phyloP scores from a whole-genome alignment of 345 rosid genomes.

The Diplotaxis tenuifolia region DNA sequence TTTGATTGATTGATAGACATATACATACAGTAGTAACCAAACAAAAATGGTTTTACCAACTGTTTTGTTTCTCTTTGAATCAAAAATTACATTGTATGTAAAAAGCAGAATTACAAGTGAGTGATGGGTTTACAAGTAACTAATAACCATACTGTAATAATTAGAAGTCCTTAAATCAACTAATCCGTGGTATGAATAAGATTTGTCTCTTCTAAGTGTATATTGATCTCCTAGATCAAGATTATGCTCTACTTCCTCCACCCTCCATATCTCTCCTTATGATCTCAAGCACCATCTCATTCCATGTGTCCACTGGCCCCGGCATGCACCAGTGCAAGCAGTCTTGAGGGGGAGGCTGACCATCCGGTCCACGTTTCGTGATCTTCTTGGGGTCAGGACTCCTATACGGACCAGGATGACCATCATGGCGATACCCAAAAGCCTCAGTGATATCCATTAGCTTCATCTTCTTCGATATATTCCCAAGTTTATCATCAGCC shows the following conservation, averaged over 20 bases:
- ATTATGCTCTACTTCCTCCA: conserved; percentile 15
- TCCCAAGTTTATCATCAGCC: conserved; percentile 38
- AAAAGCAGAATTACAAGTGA: conserved; percentile 5
- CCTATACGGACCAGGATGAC: conserved; percentile 46
- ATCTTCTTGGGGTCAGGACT: conserved; percentile 78
- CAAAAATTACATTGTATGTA: background rate
- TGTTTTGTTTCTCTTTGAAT: background rate
- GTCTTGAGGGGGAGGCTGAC: conserved; percentile 89
- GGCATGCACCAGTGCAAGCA: conserved; percentile 99
- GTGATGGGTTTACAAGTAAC: background rate
- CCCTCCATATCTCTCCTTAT: conserved; percentile 64
- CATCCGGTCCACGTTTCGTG: conserved; percentile 75
- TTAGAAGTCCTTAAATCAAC: conserved; percentile 7
- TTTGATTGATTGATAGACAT: no score
- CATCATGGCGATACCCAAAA: conserved; percentile 45
- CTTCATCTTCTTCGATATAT: conserved; percentile 52
- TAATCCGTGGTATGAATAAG: conserved; percentile 27
- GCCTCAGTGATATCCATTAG: conserved; percentile 80
- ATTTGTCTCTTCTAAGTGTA: background rate
- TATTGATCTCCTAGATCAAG: conserved; percentile 24
- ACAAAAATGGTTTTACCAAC: background rate
- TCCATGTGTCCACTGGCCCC: conserved; percentile 92
- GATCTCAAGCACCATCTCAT: conserved; percentile 77
- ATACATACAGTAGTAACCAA: background rate
- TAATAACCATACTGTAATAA: background rate